These are phyloP conservation scores for Trypanosoma cruzi DNA, from an alignment of 208 protist genomes.

Conservation along the genomic window DNA sequence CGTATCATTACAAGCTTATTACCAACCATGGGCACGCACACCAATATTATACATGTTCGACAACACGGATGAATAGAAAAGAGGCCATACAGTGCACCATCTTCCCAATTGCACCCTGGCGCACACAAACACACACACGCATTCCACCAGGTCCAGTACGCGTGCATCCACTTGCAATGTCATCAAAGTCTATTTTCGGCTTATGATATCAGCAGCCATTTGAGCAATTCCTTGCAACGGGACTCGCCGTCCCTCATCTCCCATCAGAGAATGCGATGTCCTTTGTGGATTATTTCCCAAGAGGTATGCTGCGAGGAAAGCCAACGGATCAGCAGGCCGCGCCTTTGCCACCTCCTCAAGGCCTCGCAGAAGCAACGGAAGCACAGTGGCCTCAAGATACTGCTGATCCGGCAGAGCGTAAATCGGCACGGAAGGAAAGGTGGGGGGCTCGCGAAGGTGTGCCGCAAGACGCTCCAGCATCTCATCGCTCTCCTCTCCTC, in stretches of 20 bases:
- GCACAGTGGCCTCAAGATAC: constrained; percentile 80
- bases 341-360: constrained; percentile 68
- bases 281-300: constrained; percentile 86
- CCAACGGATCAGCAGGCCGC: constrained; percentile 75
- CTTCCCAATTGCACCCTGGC: not conserved
- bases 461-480: constrained; percentile 23
- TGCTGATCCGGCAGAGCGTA: constrained; percentile 72
- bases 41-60: constrained; percentile 12
- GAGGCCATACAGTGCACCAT: not conserved
- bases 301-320: constrained; percentile 84
- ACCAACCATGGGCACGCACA: too few relatives aligned
- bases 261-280: constrained; percentile 28
- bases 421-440: constrained; percentile 38
- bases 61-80: constrained; percentile 8
- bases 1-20: not conserved
- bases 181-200: not conserved
- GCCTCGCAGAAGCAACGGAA: constrained; percentile 78
- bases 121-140: not conserved
- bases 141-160: not conserved
- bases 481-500: not conserved
- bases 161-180: not conserved
- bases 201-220: constrained; percentile 28
- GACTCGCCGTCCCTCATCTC: constrained; percentile 32
- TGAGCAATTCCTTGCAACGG: constrained; percentile 43
- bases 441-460: constrained; percentile 21